phyloP scores from a whole-genome alignment of 2,329 filamentous ascomycete genomes.

The Pseudogymnoascus pannorum region DNA sequence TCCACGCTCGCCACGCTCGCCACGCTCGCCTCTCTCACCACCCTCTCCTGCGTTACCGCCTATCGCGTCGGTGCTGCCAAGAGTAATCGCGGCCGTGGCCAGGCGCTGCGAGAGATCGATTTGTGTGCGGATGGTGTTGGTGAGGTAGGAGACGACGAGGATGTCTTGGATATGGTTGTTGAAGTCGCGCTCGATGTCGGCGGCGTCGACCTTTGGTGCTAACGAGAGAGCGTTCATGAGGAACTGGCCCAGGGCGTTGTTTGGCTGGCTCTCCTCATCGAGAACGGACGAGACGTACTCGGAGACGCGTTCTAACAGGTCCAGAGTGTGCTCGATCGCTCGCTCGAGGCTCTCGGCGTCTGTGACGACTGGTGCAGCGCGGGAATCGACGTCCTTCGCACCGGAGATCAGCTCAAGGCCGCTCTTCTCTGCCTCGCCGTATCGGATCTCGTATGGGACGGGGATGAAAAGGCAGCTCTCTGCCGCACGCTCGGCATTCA shows the following conservation, averaged over 20 bases:
- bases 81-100: constrained; percentile 66
- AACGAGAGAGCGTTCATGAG: constrained; percentile 88
- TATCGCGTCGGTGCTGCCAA: constrained; percentile 41
- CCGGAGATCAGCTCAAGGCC: constrained; percentile 77
- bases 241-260: constrained; percentile 87
- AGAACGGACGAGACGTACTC: constrained; percentile 90
- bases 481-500: constrained; percentile 87
- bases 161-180: constrained; percentile 99
- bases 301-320: constrained; percentile 82
- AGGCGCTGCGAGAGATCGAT: constrained; percentile 96
- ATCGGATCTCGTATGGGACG: constrained; percentile 89
- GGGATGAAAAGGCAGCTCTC: constrained; percentile 97
- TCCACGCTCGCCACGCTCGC: constrained; percentile 33
- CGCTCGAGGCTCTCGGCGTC: constrained; percentile 86
- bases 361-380: constrained; percentile 65
- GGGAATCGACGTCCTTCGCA: constrained; percentile 71
- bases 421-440: constrained; percentile 70
- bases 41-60: constrained; percentile 26
- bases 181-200: constrained; percentile 93
- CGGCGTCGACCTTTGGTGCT: constrained; percentile 86
- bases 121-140: constrained; percentile 97
- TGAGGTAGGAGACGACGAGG: constrained; percentile 93
- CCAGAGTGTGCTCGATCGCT: constrained; percentile 78
- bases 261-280: constrained; percentile 86
- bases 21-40: constrained; percentile 40